Base-by-base conservation (phyloP, 75 land plant species). In the Chamaecyparis obtusa region DNA sequence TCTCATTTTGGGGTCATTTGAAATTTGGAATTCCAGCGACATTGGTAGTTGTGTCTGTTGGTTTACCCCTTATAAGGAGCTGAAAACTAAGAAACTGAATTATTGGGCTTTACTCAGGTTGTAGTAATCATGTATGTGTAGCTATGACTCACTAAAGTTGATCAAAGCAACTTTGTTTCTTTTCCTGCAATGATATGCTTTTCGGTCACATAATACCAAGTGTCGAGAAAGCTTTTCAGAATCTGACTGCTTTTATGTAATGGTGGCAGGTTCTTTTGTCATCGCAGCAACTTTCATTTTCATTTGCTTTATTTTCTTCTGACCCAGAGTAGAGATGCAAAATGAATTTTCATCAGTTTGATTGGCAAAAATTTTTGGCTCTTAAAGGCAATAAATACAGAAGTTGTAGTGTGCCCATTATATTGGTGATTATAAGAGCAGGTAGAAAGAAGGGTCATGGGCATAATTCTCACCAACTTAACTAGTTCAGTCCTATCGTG, bases 1-100 rank as follows among this genome's bases (percentile, higher is more conserved):
- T 97, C 33, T 91, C 98, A 15, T 96, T 96, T 48, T 93, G 94
- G 94, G 91, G 86, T n/a, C 99, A 96, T 91, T 93, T 97, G 37
- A 86, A 87, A 35, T 97, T 95, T 83, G 98, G 98, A 16, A 54
- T 95, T 43, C 93, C 95, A n/a, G 91, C 99, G 1, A 97, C 99
- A 10, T 75, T 97, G 37, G 76, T 97, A 35, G 92, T 96, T 85
- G 93, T 91, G 48, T 90, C 93, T 67, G 77, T 95, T 78, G 98
- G 98, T 33, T 91, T 97, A 78, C 88, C 92, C 10, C 87, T 94
- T 14, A 90, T 97, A 21, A 92, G 88, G 86, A 91, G 90, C 57
- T 95, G 86, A 85, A 16, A 88, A 46, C 84, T 54, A 71, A 32
- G 76, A 74, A 74, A 74, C 33, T 32, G 33, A 32, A 10, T 32